phyloP scores from a whole-genome alignment of 352 stramenopile genomes.

The Globisporangium perplexum region DNA sequence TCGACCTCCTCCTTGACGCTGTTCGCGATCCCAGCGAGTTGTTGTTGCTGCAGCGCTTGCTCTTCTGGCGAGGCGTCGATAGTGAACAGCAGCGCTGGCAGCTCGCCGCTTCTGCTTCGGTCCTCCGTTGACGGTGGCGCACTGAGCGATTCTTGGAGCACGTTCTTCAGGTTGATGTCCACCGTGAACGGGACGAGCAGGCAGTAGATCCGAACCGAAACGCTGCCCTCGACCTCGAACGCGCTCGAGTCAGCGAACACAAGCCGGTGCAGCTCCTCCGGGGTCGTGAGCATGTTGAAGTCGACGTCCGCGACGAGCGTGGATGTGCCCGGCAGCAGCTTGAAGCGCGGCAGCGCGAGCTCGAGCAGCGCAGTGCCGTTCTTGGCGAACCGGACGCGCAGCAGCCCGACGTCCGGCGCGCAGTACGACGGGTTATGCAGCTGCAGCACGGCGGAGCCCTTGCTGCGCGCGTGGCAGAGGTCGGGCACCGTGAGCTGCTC shows the following conservation, averaged over 20 bases:
- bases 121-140: neutral
- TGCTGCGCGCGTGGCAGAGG: conserved; percentile 48
- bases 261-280: conserved; percentile 39
- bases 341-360: conserved; percentile 43
- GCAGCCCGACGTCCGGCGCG: conserved; percentile 45
- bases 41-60: neutral
- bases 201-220: conserved; percentile 59
- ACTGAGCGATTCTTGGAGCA: conserved; percentile 18
- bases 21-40: conserved; percentile 20
- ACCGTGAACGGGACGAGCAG: conserved; percentile 72
- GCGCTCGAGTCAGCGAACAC: conserved; percentile 35
- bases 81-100: neutral
- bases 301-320: conserved; percentile 40
- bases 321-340: conserved; percentile 40
- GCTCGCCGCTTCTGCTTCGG: neutral
- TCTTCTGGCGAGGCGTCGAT: neutral
- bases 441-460: conserved; percentile 44
- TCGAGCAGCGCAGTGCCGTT: conserved; percentile 44
- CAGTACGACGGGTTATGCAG: conserved; percentile 81
- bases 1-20: conserved; percentile 45
- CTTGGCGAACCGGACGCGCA: conserved; percentile 50
- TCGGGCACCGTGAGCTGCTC: conserved; percentile 62
- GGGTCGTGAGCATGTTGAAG: conserved; percentile 41
- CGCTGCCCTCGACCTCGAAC: conserved; percentile 38
- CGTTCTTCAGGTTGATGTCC: conserved; percentile 42